phyloP scores from a whole-genome alignment of 805 yeast species.

The Vanderwaltozyma yarrowii region DNA sequence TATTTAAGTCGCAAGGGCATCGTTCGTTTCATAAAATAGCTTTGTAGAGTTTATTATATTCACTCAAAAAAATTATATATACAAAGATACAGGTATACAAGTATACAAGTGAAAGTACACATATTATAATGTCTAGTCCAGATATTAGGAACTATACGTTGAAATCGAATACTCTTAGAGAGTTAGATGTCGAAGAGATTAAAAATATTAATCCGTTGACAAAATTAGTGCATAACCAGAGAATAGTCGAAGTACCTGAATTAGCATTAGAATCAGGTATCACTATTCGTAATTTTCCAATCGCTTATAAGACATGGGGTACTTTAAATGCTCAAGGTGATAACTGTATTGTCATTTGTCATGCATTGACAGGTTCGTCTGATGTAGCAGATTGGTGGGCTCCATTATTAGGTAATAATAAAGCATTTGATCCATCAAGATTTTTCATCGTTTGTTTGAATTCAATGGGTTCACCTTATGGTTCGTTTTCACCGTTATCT shows the following conservation, averaged over 20 bases:
- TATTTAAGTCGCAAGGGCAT: too few species aligned
- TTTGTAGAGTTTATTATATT: too few species aligned
- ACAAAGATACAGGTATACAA: too few species aligned
- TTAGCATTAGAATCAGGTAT: constrained; percentile 78
- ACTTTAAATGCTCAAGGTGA: constrained; percentile 54
- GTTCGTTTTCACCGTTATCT: constrained; percentile 86
- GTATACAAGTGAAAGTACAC: too few species aligned
- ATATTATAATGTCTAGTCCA: too few species aligned
- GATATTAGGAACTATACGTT: too few species aligned
- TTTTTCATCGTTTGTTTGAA: constrained; percentile 83
- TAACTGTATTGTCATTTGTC: constrained; percentile 85
- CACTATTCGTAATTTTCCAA: constrained; percentile 57
- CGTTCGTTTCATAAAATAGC: too few species aligned
- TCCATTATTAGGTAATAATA: constrained; percentile 71
- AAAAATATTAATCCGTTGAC: constrained; percentile 48
- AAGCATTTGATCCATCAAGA: constrained; percentile 81
- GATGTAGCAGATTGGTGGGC: constrained; percentile 99
- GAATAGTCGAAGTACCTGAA: constrained; percentile 66
- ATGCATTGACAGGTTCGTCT: constrained; percentile 91
- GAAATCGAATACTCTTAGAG: constrained; percentile 4
- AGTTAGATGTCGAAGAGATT: constrained; percentile 17
- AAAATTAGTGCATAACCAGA: constrained; percentile 63
- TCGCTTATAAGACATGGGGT: constrained; percentile 97
- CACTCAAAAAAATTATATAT: too few species aligned
- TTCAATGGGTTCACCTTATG: constrained; percentile 94